A percentile compares a stretch with the other conserved stretches of the same genome.
Conservation (phyloP, 2,329 filamentous ascomycete genomes). For the Stachybotrys chartarum region DNA sequence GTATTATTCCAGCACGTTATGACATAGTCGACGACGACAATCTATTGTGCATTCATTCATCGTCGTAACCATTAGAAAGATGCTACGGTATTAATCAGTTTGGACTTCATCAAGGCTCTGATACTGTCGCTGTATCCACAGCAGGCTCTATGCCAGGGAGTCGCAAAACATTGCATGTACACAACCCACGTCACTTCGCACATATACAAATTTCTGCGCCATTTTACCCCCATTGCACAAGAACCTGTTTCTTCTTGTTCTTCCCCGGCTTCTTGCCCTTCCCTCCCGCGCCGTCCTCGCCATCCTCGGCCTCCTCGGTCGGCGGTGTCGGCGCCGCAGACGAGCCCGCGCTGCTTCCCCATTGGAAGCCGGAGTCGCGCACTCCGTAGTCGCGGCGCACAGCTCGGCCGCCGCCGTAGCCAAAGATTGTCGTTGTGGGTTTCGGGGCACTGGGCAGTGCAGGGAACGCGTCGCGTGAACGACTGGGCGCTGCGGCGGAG, state of each 20-base stretch:
- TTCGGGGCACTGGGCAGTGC: constrained; percentile 74
- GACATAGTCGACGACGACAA: no score
- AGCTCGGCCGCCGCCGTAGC: constrained; percentile 45
- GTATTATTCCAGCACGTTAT: no score
- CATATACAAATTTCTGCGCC: not conserved
- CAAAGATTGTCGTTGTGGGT: constrained; percentile 54
- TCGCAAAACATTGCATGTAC: no score
- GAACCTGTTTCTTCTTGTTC: constrained; percentile 54
- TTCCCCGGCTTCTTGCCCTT: constrained; percentile 54
- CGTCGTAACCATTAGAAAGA: no score
- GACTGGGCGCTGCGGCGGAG: constrained; percentile 19
- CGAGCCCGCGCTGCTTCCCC: constrained; percentile 29
- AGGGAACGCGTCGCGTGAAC: constrained; percentile 56
- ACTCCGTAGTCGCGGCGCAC: constrained; percentile 47
- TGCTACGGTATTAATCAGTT: no score
- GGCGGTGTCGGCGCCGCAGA: constrained; percentile 18
- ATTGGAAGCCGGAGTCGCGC: constrained; percentile 45
- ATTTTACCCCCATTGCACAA: constrained; percentile 52
- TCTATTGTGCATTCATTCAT: no score
- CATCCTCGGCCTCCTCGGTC: constrained; percentile 16
- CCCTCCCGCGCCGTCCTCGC: constrained; percentile 34
- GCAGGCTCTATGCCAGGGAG: no score
- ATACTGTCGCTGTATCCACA: no score
- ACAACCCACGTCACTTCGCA: not conserved
- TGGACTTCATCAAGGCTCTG: no score